These are phyloP conservation scores for Carex kokanica DNA, from an alignment of 176 grass and related monocot genomes.

Conservation along the genomic window DNA sequence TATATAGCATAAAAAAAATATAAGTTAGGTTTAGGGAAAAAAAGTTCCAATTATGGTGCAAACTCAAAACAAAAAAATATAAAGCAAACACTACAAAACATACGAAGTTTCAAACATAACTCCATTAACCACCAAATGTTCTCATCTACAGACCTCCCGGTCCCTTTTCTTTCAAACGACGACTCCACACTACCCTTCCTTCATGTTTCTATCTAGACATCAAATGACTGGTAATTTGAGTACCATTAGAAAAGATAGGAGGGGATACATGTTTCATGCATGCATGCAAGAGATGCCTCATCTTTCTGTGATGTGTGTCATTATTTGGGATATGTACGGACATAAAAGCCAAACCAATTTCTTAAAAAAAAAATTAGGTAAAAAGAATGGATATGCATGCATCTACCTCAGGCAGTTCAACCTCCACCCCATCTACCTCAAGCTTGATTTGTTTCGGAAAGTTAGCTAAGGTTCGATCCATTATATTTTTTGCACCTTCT, in stretches of 20 bases:
- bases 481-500: slow-evolving; percentile 97
- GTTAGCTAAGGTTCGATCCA: slow-evolving; percentile 82
- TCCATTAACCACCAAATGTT: neutral
- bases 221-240: neutral
- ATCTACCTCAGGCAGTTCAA: slow-evolving; percentile 79
- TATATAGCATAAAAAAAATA: neutral
- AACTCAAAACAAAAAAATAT: neutral
- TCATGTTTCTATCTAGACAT: neutral
- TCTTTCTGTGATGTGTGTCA: neutral
- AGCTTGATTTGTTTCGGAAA: slow-evolving; percentile 82
- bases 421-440: slow-evolving; percentile 72
- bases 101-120: neutral
- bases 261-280: neutral
- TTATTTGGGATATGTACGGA: neutral
- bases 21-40: neutral
- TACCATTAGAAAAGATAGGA: neutral
- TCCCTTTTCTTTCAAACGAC: neutral
- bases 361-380: neutral
- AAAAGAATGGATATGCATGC: neutral
- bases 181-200: neutral
- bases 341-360: neutral
- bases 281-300: neutral
- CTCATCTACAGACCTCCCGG: neutral
- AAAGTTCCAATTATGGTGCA: neutral
- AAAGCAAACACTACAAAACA: neutral